Evolutionary conservation across 495 filamentous ascomycete genomes (phyloP), one percentile per base, ranked within the genome.

Genomic region (Hypoxylon lenormandii): DNA sequence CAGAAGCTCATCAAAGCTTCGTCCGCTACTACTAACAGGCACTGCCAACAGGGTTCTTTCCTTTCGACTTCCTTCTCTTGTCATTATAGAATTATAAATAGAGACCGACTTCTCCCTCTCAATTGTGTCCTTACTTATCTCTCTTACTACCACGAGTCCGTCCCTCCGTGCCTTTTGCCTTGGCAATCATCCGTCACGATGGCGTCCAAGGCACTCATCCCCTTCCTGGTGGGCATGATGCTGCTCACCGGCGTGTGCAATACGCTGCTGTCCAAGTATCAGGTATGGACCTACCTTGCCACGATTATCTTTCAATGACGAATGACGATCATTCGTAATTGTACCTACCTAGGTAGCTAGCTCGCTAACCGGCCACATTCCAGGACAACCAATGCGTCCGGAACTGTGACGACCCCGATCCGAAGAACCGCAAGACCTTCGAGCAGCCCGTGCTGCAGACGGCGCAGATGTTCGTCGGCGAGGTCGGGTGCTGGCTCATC

Each of bases 371-470:
- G n/a, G 21, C 30, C 13, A 16, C 45, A 8, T 15, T 23, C 49
- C 61, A 96, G 92, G 95, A 98, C 78, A 94, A 96, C 84, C 91
- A 96, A 89, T 98, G 95, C 80, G 90, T 98, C 15, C 85, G 89
- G 50, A 86, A 98, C 81, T 98, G 95, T 80, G 88, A 93, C 62
- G 86, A 89, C 50, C 81, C 86, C 5, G 80, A 97, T 76, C 88
- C 88, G n/a, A 85, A 81, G 28, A 86, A 89, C 52, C 86, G 87
- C 19, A 67, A 83, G 30, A 81, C 83, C 68, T 98, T 98, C 78
- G 92, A 96, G 75, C 96, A 98, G 76, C 95, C 95, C 12, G 94
- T 98, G 28, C 89, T 98, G 63, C 95, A 98, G 79, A 98, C 95
- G 8, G 86, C 89, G 0, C 93, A 95, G 73, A 97, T 97, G 93